Percentiles rank a stretch among this genome's conserved stretches.
Evolutionary conservation across 192 early-diverging fungal species (phyloP).

Genomic region (Rhizoclosmatium globosum): DNA sequence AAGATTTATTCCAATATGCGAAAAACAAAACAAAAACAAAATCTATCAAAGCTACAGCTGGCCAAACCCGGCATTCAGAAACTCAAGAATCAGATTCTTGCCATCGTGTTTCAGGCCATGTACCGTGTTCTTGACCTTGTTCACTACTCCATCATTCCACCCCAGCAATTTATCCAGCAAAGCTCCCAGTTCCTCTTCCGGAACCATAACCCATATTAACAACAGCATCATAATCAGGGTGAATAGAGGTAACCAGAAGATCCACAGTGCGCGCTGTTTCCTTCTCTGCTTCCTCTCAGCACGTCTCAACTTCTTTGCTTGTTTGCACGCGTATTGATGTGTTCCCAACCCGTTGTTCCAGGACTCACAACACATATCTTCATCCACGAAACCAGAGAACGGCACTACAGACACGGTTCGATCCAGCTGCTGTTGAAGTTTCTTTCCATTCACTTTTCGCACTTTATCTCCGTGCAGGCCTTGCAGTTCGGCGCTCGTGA

Average conservation of each 20-base stretch:
- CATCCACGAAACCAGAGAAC: constrained; percentile 33
- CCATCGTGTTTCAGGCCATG: constrained; percentile 19
- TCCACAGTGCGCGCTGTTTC: constrained; percentile 1
- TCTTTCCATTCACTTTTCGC: not conserved
- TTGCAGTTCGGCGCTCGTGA: not conserved
- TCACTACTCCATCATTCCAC: constrained; percentile 39
- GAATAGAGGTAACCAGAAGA: constrained; percentile 32
- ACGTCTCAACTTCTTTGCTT: not conserved
- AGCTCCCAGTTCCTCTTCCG: constrained; percentile 36
- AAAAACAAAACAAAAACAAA: not conserved
- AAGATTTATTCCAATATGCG: not conserved
- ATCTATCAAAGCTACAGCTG: constrained; percentile 8
- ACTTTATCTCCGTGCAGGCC: not conserved
- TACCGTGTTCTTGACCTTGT: constrained; percentile 22
- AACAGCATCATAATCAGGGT: constrained; percentile 16
- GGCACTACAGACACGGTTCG: constrained; percentile 13
- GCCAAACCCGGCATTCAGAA: constrained; percentile 32
- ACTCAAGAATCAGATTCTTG: constrained; percentile 33
- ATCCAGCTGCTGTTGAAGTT: constrained; percentile 3
- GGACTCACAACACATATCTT: constrained; percentile 16
- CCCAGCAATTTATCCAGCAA: constrained; percentile 33
- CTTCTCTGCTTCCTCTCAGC: not conserved
- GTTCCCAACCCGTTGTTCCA: constrained; percentile 24
- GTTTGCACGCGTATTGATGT: constrained; percentile 8
- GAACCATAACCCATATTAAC: constrained; percentile 22